Evolutionary conservation across 2,329 filamentous ascomycete genomes (phyloP).

Genomic region (Ophiostoma sp.): DNA sequence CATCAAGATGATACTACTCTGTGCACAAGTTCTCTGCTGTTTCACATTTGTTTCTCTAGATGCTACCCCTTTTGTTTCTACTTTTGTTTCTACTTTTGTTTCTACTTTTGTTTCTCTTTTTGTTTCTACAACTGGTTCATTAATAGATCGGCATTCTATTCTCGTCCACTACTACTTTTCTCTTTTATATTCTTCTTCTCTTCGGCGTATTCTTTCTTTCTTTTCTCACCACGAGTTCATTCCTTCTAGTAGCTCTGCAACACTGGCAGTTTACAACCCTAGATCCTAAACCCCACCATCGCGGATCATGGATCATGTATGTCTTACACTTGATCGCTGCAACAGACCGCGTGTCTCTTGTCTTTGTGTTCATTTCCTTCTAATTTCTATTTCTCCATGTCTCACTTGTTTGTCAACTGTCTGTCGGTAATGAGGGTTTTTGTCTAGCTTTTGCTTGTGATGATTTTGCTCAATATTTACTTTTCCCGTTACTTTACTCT

Average conservation of each 20-base stretch:
- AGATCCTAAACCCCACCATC: neutral
- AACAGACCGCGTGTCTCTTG: neutral
- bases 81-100: neutral
- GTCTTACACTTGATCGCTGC: slow-evolving; percentile 6
- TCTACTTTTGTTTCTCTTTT: neutral
- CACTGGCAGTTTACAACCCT: neutral
- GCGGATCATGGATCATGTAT: neutral
- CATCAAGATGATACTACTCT: neutral
- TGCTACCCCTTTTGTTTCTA: neutral
- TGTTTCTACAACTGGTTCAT: neutral
- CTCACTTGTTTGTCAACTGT: neutral
- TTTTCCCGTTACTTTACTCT: neutral
- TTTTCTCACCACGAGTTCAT: neutral
- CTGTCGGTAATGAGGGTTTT: neutral
- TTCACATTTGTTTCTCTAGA: neutral
- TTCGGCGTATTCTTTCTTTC: neutral
- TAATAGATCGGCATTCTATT: neutral
- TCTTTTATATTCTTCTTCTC: neutral
- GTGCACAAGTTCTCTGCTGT: neutral
- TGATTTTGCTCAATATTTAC: neutral
- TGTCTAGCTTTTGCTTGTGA: neutral
- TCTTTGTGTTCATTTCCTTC: neutral
- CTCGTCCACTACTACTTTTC: neutral
- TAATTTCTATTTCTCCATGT: neutral
- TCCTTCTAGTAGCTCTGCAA: neutral